Conservation (phyloP, 306 rosid species). For the Prunus dulcis region DNA sequence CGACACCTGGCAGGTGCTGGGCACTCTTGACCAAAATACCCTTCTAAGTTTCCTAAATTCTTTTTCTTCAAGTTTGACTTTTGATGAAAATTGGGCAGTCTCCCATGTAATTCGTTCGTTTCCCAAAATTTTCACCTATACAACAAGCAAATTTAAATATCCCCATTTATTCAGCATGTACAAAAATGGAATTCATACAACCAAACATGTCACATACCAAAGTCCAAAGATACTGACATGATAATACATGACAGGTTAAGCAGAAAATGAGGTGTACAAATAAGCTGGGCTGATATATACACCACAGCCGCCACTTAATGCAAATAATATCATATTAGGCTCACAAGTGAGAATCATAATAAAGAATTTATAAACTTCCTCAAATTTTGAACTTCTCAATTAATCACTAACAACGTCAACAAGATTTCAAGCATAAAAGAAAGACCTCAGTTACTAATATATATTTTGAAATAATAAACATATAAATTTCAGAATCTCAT, state of each 20-base stretch:
- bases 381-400: not conserved
- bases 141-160: too few species aligned
- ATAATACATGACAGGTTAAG: not conserved
- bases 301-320: not conserved
- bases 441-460: not conserved
- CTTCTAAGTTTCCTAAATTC: too few species aligned
- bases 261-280: not conserved
- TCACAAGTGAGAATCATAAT: not conserved
- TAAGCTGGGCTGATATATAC: not conserved
- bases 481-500: not conserved
- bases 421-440: not conserved
- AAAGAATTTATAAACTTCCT: not conserved
- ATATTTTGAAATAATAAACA: not conserved
- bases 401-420: not conserved
- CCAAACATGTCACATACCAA: slow-evolving; percentile 9
- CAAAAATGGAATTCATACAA: too few species aligned
- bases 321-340: not conserved
- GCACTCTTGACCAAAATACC: too few species aligned
- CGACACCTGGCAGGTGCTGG: too few species aligned
- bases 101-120: too few species aligned
- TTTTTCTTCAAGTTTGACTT: too few species aligned
- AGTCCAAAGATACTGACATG: not conserved
- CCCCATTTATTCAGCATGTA: too few species aligned
- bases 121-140: too few species aligned
- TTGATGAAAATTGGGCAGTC: too few species aligned